These are phyloP conservation scores for Fusarium cicatricum DNA, from an alignment of 2,329 filamentous ascomycete species.

Conservation along the genomic window DNA sequence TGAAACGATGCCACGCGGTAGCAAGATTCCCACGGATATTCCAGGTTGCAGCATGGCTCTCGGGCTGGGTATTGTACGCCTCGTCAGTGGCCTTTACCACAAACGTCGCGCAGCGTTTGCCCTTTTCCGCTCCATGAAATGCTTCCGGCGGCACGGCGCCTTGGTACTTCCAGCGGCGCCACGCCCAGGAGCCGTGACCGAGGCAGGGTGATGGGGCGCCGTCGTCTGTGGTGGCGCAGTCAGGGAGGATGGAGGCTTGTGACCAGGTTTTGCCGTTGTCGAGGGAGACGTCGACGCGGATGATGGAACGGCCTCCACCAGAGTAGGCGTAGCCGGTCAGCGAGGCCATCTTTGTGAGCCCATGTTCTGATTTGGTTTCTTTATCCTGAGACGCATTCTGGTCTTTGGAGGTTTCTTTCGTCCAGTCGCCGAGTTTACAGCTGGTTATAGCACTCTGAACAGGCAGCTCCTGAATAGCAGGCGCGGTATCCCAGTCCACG, in stretches of 20 bases:
- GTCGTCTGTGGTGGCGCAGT: constrained; percentile 47
- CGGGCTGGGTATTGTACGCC: constrained; percentile 72
- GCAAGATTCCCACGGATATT: constrained; percentile 71
- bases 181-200: constrained; percentile 66
- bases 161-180: constrained; percentile 69
- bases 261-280: constrained; percentile 71
- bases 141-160: constrained; percentile 52
- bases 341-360: constrained; percentile 43
- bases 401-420: background rate
- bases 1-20: constrained; percentile 71
- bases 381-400: too few species aligned
- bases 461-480: constrained; percentile 73
- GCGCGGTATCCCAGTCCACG: constrained; percentile 69
- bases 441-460: constrained; percentile 72
- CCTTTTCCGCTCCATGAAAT: constrained; percentile 36
- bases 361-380: background rate
- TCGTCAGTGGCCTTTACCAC: constrained; percentile 74
- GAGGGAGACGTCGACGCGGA: constrained; percentile 72
- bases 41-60: constrained; percentile 66
- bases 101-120: constrained; percentile 55
- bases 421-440: constrained; percentile 54
- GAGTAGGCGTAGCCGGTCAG: constrained; percentile 73
- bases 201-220: constrained; percentile 43
- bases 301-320: constrained; percentile 70
- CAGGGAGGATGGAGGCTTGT: constrained; percentile 66